phyloP scores from a whole-genome alignment of 2,329 filamentous ascomycete genomes.

The Pseudopyrenochaeta lycopersici region DNA sequence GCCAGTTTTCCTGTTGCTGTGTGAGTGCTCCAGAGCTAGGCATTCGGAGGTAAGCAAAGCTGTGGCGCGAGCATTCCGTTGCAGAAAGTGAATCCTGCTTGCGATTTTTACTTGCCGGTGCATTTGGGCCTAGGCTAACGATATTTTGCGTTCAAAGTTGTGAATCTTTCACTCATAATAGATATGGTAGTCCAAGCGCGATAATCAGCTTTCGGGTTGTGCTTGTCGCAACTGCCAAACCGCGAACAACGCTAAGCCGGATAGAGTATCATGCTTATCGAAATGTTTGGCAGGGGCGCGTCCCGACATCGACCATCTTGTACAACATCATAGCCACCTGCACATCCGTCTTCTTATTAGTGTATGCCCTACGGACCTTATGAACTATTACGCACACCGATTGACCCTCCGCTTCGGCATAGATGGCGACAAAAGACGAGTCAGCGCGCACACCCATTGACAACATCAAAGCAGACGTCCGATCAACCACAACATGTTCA shows the following conservation, averaged over 20 bases:
- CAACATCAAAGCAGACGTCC: slow-evolving; percentile 58
- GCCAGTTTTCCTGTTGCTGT: too few relatives aligned
- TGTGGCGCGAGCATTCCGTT: too few relatives aligned
- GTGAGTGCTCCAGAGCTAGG: too few relatives aligned
- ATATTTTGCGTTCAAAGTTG: too few relatives aligned
- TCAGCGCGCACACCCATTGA: slow-evolving; percentile 57
- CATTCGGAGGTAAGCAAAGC: too few relatives aligned
- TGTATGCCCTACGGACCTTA: slow-evolving; percentile 38
- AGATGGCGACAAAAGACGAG: slow-evolving; percentile 42
- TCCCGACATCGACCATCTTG: slow-evolving; percentile 12
- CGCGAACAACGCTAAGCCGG: slow-evolving; percentile 13
- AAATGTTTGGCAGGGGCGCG: slow-evolving; percentile 24
- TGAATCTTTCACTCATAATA: too few relatives aligned
- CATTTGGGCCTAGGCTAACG: too few relatives aligned
- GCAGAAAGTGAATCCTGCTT: too few relatives aligned
- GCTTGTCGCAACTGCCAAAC: background rate
- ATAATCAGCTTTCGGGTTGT: too few relatives aligned
- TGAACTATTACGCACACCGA: slow-evolving; percentile 17
- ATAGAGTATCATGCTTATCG: slow-evolving; percentile 26
- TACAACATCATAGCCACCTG: slow-evolving; percentile 16
- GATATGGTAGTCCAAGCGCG: too few relatives aligned
- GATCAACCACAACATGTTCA: slow-evolving; percentile 59
- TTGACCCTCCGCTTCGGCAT: background rate
- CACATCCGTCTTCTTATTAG: slow-evolving; percentile 28
- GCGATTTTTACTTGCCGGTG: too few relatives aligned